Percentiles rank a stretch among this genome's conserved stretches.
phyloP scores from a whole-genome alignment of 1,139 yeast genomes.

The Hemisphaericaspora xylanilytica region DNA sequence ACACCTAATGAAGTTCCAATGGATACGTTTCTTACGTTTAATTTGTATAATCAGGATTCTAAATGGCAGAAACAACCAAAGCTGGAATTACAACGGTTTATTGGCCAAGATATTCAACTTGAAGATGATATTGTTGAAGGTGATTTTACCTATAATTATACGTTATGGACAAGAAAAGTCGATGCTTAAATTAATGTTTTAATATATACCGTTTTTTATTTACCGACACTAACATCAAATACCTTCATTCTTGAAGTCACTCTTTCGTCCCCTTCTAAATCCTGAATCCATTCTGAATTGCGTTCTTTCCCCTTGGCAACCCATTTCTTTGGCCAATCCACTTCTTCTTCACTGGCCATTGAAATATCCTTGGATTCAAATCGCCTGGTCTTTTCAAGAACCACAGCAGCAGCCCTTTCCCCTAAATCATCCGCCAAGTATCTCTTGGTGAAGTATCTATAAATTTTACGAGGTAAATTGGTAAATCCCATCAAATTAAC shows the following conservation, averaged over 20 bases:
- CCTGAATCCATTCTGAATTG: slow-evolving; percentile 87
- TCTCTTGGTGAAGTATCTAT: slow-evolving; percentile 75
- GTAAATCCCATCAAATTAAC: slow-evolving; percentile 78
- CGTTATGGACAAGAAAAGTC: slow-evolving; percentile 15
- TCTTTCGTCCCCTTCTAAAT: slow-evolving; percentile 66
- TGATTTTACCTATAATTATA: slow-evolving; percentile 16
- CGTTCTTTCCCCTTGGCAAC: slow-evolving; percentile 66
- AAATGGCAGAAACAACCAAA: slow-evolving; percentile 37
- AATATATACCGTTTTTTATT: neutral
- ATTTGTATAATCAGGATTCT: slow-evolving; percentile 24
- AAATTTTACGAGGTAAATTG: slow-evolving; percentile 72
- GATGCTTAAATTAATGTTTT: neutral
- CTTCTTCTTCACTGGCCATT: slow-evolving; percentile 67
- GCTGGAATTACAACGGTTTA: slow-evolving; percentile 37
- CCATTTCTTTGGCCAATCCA: slow-evolving; percentile 91
- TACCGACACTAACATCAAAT: slow-evolving; percentile 29
- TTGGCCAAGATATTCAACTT: slow-evolving; percentile 36
- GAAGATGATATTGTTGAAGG: slow-evolving; percentile 46
- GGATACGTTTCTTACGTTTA: slow-evolving; percentile 61
- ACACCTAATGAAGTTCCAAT: slow-evolving; percentile 41
- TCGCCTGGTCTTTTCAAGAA: slow-evolving; percentile 54
- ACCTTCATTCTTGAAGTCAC: slow-evolving; percentile 57
- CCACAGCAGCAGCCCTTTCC: slow-evolving; percentile 56
- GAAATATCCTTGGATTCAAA: slow-evolving; percentile 55
- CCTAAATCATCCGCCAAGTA: slow-evolving; percentile 70